These are phyloP conservation scores for Solanum arcanum DNA, from an alignment of 257 asterid genomes.

Conservation along the genomic window DNA sequence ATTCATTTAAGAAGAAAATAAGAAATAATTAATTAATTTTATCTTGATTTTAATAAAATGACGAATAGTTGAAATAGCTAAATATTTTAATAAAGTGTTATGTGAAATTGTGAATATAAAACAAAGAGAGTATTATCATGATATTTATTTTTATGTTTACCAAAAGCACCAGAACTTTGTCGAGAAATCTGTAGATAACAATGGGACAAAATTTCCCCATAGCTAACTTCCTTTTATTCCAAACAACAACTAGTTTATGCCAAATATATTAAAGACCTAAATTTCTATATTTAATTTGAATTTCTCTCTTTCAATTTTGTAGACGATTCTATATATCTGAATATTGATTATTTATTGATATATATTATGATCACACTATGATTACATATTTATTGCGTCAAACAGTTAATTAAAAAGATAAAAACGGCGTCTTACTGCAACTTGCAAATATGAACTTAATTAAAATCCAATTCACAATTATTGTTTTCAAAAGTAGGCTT, in stretches of 20 bases:
- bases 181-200: not conserved
- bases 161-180: not conserved
- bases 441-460: not conserved
- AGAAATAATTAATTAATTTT: not conserved
- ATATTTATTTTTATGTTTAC: no score
- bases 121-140: not conserved
- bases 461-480: not conserved
- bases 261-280: not conserved
- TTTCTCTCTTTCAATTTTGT: not conserved
- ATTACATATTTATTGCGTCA: not conserved
- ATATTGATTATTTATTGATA: no score
- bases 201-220: not conserved
- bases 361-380: not conserved
- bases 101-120: no score
- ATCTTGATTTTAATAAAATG: no score
- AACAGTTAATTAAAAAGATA: not conserved
- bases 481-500: not conserved
- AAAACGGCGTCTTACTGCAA: not conserved
- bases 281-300: not conserved
- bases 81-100: no score
- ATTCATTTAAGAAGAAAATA: not conserved
- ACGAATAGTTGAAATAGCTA: no score
- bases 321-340: no score
- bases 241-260: not conserved
- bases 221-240: not conserved